A percentile compares a stretch with the other conserved stretches of the same genome.
Conservation (phyloP, 2,329 filamentous ascomycete species). For the Xylariaceae sp. region DNA sequence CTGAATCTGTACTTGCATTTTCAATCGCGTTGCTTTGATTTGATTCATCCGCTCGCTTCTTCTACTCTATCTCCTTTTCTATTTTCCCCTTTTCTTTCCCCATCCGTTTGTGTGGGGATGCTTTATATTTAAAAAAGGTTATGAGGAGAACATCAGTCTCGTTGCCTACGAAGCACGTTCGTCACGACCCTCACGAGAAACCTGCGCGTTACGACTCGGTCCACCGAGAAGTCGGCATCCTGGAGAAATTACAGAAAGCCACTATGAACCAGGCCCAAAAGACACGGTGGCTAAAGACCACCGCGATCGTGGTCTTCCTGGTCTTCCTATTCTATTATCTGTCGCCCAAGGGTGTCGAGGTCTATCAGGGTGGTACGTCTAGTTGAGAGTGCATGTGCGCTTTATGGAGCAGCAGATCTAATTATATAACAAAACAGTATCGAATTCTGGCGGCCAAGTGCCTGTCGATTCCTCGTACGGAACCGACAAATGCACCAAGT, state of each 20-base stretch:
- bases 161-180: slow-evolving; percentile 62
- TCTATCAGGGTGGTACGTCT: slow-evolving; percentile 52
- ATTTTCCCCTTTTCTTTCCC: slow-evolving; percentile 13
- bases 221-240: slow-evolving; percentile 49
- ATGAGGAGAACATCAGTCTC: slow-evolving; percentile 71
- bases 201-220: slow-evolving; percentile 59
- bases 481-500: slow-evolving; percentile 77
- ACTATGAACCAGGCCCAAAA: slow-evolving; percentile 67
- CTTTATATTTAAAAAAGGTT: slow-evolving; percentile 30
- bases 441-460: slow-evolving; percentile 49
- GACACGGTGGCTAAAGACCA: slow-evolving; percentile 67
- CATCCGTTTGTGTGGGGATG: slow-evolving; percentile 29
- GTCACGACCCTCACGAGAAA: slow-evolving; percentile 67
- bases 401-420: slow-evolving; percentile 13
- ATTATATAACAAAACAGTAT: slow-evolving; percentile 25
- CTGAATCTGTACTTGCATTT: slow-evolving; percentile 3
- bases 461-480: slow-evolving; percentile 65
- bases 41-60: slow-evolving; percentile 11
- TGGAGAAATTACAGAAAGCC: slow-evolving; percentile 59
- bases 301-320: slow-evolving; percentile 62
- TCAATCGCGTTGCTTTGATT: slow-evolving; percentile 8
- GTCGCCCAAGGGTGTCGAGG: slow-evolving; percentile 59
- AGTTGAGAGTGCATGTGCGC: neutral
- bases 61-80: slow-evolving; percentile 1
- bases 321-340: slow-evolving; percentile 66